Evolutionary conservation across 176 grass and related monocot species (phyloP), one percentile per base, ranked within the genome.

Genomic region (Aegilops sharonensis): DNA sequence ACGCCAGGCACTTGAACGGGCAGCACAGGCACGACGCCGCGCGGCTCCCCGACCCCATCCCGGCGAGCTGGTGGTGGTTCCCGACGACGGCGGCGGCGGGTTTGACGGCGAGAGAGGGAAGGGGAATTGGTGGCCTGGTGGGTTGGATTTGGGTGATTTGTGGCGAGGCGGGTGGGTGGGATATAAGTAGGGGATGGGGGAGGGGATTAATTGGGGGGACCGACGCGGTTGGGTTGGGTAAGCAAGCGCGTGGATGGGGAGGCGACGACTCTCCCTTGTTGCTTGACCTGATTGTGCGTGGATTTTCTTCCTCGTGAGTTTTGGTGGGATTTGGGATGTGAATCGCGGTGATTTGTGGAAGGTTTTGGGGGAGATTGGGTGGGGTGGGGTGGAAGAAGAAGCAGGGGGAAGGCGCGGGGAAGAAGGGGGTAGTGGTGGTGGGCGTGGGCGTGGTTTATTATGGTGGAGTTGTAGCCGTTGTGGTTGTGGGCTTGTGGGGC

Each of bases 1-100:
- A 91, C 0, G 82, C 85, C 0, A 91, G 82, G 82, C 90, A 91
- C 90, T 70, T 85, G 90, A 78, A 91, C 0, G 90, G 90, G 64
- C 90, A 91, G 86, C 90, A 91, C 18, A 91, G 90, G 86, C 90
- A 91, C 23, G 90, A 91, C 3, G 81, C 78, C 6, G 70, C 83
- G 12, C 90, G 77, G 82, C 90, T 91, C 2, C 47, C 90, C 1
- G 62, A 63, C 0, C 89, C 89, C 89, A 91, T 87, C 45, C 1
- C 0, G 14, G 2, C 0, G 8, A 0, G 1, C 47, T 17, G 3
- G 62, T 42, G 39, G 39, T 42, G 10, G 40, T 9, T 37, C 36
- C 1, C 8, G 39, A 42, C 10, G 42, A 0, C 42, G 42, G 3
- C 42, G 43, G 11, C 11, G 43, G 11, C 10, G 9, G 9, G 40